Evolutionary conservation across 768 basidiomycete species (phyloP).

Genomic region (Leccinum longicurvipes): DNA sequence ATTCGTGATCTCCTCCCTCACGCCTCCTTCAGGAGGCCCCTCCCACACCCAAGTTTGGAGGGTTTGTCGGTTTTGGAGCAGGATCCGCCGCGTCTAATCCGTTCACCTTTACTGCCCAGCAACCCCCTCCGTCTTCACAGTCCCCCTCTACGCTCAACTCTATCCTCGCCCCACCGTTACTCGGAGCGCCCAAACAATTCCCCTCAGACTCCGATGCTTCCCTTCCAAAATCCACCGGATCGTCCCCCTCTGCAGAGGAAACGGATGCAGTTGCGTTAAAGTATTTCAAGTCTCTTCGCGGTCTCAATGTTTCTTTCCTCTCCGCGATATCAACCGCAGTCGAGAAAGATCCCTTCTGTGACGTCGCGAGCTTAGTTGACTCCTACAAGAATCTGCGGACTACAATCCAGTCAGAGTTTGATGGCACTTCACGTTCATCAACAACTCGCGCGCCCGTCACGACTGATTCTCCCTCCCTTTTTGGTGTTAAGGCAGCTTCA

Average conservation of each 20-base stretch:
- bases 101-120: conserved; percentile 40
- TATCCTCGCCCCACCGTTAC: conserved; percentile 25
- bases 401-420: conserved; percentile 54
- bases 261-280: conserved; percentile 39
- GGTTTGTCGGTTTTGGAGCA: conserved; percentile 53
- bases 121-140: conserved; percentile 11
- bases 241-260: conserved; percentile 23
- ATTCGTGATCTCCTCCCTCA: conserved; percentile 15
- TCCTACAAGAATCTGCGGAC: conserved; percentile 57
- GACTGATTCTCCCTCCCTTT: conserved; percentile 10
- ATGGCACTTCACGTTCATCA: conserved; percentile 29
- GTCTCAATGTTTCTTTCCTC: conserved; percentile 66
- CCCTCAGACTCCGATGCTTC: conserved; percentile 28
- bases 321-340: conserved; percentile 55
- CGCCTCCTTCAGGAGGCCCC: conserved; percentile 18
- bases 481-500: conserved; percentile 5
- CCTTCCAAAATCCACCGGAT: conserved; percentile 12
- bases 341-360: conserved; percentile 68
- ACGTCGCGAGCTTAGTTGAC: conserved; percentile 53
- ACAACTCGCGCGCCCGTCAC: conserved; percentile 5
- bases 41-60: conserved; percentile 44
- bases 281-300: conserved; percentile 70
- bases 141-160: conserved; percentile 8
- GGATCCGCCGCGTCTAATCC: conserved; percentile 28
- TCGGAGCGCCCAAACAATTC: not conserved